Evolutionary conservation across 306 rosid genomes (phyloP), one percentile per base, ranked within the genome.

Genomic region (Acacia melanoxylon): DNA sequence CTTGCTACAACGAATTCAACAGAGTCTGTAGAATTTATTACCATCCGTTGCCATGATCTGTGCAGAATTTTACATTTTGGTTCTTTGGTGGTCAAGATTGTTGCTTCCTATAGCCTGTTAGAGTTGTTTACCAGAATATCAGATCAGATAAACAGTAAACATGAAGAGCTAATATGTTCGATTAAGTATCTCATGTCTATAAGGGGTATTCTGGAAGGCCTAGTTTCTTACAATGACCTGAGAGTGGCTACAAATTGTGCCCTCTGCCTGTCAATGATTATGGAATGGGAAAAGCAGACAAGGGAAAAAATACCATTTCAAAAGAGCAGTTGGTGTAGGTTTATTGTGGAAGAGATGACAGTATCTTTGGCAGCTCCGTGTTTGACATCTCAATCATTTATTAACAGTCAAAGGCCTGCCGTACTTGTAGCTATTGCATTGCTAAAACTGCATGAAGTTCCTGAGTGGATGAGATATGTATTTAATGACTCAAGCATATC

Each of bases 21-120:
- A 16, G 92, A 70, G 80, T 86, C 90, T 15, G 83, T 80, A 58
- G 80, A 94, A 84, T 83, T 84, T 75, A 79, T 93, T 67, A 82
- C 93, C 87, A 87, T 95, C 70, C 83, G 67, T 75, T 92, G 98
- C 88, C 91, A 93, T 80, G 94, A 91, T 72, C 84, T 95, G 52
- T 91, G 97, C 93, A 91, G 94, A 86, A 86, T 93, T n/a, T 49
- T 95, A 82, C 89, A 92, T 87, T 93, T 91, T 78, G 99, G 99
- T 67, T 90, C 98, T 80, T 82, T 90, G 63, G 79, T 72, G 72
- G 80, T 91, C 85, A 92, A 92, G 87, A 84, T 88, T 37, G 85
- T 86, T 83, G 86, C 97, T 86, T 95, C 99, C 20, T 86, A 87
- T 83, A 84, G 89, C 86, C 85, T 95, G 77, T 81, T 92, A 71